These are phyloP conservation scores for Plantago coronopus DNA, from an alignment of 305 asterid species.

Conservation along the genomic window DNA sequence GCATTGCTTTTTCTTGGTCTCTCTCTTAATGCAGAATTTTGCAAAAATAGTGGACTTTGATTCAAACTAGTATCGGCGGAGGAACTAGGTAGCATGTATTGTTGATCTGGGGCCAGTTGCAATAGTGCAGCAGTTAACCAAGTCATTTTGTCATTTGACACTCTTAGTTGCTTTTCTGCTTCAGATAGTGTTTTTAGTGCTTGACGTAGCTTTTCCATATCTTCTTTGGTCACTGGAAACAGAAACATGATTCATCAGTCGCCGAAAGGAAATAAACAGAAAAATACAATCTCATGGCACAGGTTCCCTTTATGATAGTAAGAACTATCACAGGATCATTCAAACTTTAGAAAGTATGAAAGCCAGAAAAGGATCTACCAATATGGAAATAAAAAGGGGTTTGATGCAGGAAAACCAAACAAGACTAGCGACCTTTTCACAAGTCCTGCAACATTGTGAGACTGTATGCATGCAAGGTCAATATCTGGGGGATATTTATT, in stretches of 20 bases:
- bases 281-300: no score
- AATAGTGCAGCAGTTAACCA: conserved; percentile 98
- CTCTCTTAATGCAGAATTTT: conserved; percentile 38
- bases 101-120: conserved; percentile 98
- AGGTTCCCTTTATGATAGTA: no score
- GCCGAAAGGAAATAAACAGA: conserved; percentile 9
- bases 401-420: no score
- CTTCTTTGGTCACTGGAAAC: conserved; percentile 76
- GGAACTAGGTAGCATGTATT: conserved; percentile 64
- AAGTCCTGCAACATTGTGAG: no score
- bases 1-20: conserved; percentile 64
- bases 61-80: conserved; percentile 65
- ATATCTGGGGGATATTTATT: no score
- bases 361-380: no score
- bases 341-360: no score
- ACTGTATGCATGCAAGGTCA: no score
- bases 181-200: conserved; percentile 91
- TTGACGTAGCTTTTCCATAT: conserved; percentile 91
- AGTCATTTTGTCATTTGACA: conserved; percentile 77
- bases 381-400: no score
- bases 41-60: conserved; percentile 58
- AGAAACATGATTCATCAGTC: conserved; percentile 21
- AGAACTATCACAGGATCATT: no score
- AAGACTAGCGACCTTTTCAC: no score
- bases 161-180: conserved; percentile 97